Conservation (phyloP, 345 rosid species). For the Hypericum androsaemum region DNA sequence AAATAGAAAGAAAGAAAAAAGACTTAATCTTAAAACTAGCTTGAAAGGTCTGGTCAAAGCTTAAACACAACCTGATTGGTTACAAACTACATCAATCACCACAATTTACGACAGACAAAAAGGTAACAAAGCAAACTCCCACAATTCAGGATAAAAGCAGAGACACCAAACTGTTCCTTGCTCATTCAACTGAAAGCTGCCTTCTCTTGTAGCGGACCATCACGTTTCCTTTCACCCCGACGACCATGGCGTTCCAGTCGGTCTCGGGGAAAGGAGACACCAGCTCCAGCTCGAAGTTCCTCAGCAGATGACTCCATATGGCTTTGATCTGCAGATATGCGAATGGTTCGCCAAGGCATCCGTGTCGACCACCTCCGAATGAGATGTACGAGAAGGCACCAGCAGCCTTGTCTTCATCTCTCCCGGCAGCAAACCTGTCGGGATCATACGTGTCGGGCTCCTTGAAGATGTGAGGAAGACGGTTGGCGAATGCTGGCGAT, state of each 20-base stretch:
- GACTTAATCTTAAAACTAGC: no score
- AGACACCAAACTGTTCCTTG: neutral
- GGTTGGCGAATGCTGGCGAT: constrained; percentile 93
- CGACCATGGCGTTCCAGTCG: constrained; percentile 99
- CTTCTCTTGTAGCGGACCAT: constrained; percentile 77
- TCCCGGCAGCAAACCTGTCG: constrained; percentile 64
- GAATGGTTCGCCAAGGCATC: constrained; percentile 96
- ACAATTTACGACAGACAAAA: no score
- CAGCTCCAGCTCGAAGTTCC: constrained; percentile 86
- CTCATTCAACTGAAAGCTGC: neutral
- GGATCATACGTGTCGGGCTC: constrained; percentile 84
- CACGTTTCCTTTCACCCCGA: constrained; percentile 90
- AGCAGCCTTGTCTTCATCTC: constrained; percentile 88
- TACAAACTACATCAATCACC: no score
- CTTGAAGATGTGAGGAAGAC: constrained; percentile 69
- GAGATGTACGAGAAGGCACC: constrained; percentile 88
- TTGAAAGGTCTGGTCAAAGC: no score
- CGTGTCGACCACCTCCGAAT: constrained; percentile 96
- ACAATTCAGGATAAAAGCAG: no score
- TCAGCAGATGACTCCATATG: constrained; percentile 89
- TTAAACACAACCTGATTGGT: no score
- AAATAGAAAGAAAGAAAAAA: no score
- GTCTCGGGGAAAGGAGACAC: constrained; percentile 92
- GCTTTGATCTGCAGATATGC: constrained; percentile 98
- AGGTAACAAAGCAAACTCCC: no score